Evolutionary conservation across 2,329 filamentous ascomycete species (phyloP).

Genomic region (Alternaria viburni): DNA sequence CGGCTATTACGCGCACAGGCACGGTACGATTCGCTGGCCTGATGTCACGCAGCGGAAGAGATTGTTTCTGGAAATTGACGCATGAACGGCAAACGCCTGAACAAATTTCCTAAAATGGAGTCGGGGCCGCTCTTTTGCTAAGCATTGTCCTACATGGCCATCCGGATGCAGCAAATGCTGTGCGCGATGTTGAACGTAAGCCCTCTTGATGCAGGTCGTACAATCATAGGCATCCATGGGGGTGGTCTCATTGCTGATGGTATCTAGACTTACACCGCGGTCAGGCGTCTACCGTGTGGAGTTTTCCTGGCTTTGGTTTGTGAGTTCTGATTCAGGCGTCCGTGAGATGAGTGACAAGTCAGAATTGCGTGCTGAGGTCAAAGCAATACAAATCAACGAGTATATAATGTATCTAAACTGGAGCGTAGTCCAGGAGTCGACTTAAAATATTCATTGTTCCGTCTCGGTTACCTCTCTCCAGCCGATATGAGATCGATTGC

Average conservation of each 20-base stretch:
- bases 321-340: not conserved
- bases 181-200: not conserved
- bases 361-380: not conserved
- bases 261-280: not conserved
- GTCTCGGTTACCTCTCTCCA: not conserved
- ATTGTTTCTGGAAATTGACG: not conserved
- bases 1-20: not conserved
- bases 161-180: not conserved
- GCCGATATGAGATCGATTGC: not conserved
- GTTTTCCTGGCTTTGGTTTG: not conserved
- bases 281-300: not conserved
- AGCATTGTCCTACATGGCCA: too few species aligned
- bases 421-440: not conserved
- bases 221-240: not conserved
- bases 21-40: not conserved
- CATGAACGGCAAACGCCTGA: not conserved
- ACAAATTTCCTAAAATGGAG: not conserved
- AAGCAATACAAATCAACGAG: not conserved
- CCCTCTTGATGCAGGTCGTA: not conserved
- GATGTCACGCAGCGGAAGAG: not conserved
- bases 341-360: not conserved
- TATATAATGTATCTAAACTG: not conserved
- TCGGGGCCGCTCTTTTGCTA: not conserved
- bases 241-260: not conserved
- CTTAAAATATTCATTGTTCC: not conserved